These are phyloP conservation scores for Glycine tomentella DNA, from an alignment of 306 rosid genomes.

Conservation along the genomic window DNA sequence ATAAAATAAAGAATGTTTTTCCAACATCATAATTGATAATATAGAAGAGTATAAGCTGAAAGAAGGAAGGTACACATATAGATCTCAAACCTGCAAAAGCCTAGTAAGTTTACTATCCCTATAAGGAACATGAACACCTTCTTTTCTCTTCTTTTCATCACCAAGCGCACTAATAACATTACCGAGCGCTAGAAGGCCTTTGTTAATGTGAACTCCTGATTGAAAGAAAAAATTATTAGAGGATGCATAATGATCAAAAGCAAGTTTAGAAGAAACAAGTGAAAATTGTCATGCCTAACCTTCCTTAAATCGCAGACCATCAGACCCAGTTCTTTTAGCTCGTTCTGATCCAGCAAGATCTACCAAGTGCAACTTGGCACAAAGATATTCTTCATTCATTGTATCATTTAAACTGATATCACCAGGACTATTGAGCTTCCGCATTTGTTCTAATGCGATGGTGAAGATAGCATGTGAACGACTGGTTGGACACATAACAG, in stretches of 20 bases:
- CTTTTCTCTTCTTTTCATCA: constrained; percentile 97
- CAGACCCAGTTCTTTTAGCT: constrained; percentile 97
- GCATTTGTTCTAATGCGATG: constrained; percentile 97
- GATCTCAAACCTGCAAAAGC: constrained; percentile 83
- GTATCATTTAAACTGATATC: constrained; percentile 57
- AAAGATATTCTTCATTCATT: constrained; percentile 88
- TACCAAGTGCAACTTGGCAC: constrained; percentile 93
- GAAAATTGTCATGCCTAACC: constrained; percentile 55
- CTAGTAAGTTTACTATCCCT: constrained; percentile 97
- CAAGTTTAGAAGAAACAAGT: constrained; percentile 9
- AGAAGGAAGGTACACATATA: constrained; percentile 21
- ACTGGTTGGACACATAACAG: constrained; percentile 57
- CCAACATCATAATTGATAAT: not conserved
- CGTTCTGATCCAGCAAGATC: constrained; percentile 99
- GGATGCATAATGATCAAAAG: constrained; percentile 36
- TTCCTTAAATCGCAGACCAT: constrained; percentile 97
- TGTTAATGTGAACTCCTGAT: constrained; percentile 96
- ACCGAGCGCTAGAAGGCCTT: constrained; percentile 96
- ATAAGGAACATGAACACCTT: constrained; percentile 93
- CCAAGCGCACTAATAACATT: constrained; percentile 98
- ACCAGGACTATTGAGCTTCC: constrained; percentile 62
- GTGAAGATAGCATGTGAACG: constrained; percentile 99
- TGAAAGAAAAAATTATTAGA: constrained; percentile 35
- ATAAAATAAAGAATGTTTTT: not conserved
- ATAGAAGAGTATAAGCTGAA: not conserved